Conservation (phyloP, 208 protist species). For the Spongospora subterranea region DNA sequence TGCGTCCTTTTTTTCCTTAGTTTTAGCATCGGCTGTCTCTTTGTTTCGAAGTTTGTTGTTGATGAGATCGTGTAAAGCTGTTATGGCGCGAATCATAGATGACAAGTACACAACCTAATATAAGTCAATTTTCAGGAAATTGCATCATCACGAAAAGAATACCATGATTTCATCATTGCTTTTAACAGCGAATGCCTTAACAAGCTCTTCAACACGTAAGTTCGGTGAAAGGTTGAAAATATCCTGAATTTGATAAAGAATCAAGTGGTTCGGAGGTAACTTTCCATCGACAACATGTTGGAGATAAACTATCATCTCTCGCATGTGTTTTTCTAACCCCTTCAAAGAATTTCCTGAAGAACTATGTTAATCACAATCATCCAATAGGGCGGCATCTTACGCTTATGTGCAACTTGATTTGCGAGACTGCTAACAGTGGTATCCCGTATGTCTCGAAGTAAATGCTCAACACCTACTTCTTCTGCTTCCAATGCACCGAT, state of each 20-base stretch:
- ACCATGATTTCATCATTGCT: slow-evolving; percentile 69
- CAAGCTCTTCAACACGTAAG: slow-evolving; percentile 76
- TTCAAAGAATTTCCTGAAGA: slow-evolving; percentile 84
- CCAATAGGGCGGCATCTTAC: not conserved
- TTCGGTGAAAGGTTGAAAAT: slow-evolving; percentile 91
- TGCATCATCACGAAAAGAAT: not conserved
- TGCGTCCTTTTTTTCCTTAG: slow-evolving; percentile 47
- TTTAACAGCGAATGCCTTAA: slow-evolving; percentile 78
- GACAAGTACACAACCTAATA: slow-evolving; percentile 83
- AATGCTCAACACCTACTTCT: slow-evolving; percentile 99
- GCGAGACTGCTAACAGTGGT: slow-evolving; percentile 92
- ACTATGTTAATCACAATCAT: not conserved
- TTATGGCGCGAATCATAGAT: slow-evolving; percentile 83
- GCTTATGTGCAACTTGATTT: slow-evolving; percentile 88
- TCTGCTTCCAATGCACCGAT: slow-evolving; percentile 77
- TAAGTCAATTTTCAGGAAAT: slow-evolving; percentile 53
- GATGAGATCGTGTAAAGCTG: slow-evolving; percentile 89
- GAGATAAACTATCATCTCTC: slow-evolving; percentile 88
- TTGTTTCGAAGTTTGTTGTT: slow-evolving; percentile 83
- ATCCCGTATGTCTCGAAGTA: slow-evolving; percentile 95
- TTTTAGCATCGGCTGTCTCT: slow-evolving; percentile 46
- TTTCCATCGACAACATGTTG: slow-evolving; percentile 74
- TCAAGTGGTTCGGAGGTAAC: slow-evolving; percentile 85
- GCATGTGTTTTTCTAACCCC: slow-evolving; percentile 84
- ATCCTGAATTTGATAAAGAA: slow-evolving; percentile 84